phyloP scores from a whole-genome alignment of 1,284 basidiomycete genomes.

The Puccinia horiana region DNA sequence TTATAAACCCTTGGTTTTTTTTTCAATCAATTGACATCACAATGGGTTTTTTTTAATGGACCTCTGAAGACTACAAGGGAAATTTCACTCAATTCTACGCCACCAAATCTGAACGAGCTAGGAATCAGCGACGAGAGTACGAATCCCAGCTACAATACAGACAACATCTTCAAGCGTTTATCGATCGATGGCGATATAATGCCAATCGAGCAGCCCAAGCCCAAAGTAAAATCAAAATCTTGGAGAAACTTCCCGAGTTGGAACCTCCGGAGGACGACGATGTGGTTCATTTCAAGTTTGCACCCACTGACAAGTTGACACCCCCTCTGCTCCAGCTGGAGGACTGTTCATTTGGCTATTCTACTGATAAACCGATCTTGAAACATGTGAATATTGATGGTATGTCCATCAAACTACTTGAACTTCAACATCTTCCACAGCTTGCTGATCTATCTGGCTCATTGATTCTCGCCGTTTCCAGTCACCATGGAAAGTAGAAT shows the following conservation, averaged over 20 bases:
- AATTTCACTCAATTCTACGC: constrained; percentile 99
- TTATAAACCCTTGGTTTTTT: constrained; percentile 53
- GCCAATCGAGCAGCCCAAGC: constrained; percentile 74
- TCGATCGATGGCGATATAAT: constrained; percentile 94
- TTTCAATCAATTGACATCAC: background rate
- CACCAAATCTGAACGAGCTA: constrained; percentile 90
- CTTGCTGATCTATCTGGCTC: constrained; percentile 52
- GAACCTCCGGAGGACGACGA: constrained; percentile 74
- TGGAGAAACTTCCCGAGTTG: constrained; percentile 94
- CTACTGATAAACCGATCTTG: constrained; percentile 75
- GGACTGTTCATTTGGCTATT: constrained; percentile 88
- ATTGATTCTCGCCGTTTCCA: constrained; percentile 49
- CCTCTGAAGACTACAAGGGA: constrained; percentile 63
- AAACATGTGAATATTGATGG: constrained; percentile 85
- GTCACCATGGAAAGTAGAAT: constrained; percentile 69
- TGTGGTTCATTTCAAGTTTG: constrained; percentile 44
- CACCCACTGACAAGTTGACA: constrained; percentile 87
- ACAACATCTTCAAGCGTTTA: constrained; percentile 93
- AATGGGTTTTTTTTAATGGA: background rate
- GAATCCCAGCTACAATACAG: constrained; percentile 93
- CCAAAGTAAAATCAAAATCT: constrained; percentile 94
- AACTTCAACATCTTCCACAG: background rate
- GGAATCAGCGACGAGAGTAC: constrained; percentile 88
- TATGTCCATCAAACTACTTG: constrained; percentile 61
- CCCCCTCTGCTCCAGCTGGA: constrained; percentile 93